Percentiles rank a stretch among this genome's conserved stretches.
Conservation (phyloP, 2,329 filamentous ascomycete species). For the Tolypocladium tropicale region DNA sequence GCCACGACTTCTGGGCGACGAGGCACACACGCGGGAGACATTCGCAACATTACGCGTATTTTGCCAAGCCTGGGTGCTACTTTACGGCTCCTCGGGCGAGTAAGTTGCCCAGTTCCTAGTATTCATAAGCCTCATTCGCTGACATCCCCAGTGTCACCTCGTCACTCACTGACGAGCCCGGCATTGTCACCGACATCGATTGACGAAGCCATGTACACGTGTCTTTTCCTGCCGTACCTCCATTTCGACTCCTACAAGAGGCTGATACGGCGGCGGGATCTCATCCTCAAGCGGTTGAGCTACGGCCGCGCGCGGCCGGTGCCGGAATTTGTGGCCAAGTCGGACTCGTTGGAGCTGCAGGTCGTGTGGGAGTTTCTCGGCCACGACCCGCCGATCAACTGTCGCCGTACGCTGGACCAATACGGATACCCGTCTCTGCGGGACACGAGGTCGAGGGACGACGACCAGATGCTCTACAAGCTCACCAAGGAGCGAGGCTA, state of each 20-base stretch:
- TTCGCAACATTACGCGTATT: conserved; percentile 38
- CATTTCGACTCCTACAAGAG: conserved; percentile 55
- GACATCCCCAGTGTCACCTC: conserved; percentile 22
- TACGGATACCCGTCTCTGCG: conserved; percentile 51
- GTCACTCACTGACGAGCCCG: conserved; percentile 17
- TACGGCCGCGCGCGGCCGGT: conserved; percentile 48
- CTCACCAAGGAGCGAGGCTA: conserved; percentile 39
- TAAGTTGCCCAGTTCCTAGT: conserved; percentile 8
- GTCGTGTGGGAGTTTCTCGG: conserved; percentile 55
- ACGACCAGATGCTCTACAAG: conserved; percentile 60
- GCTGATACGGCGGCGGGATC: conserved; percentile 42
- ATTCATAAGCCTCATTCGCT: background rate
- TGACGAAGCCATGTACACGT: conserved; percentile 28
- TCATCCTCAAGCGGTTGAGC: conserved; percentile 39
- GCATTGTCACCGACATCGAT: conserved; percentile 16
- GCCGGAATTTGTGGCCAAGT: conserved; percentile 39
- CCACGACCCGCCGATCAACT: conserved; percentile 50
- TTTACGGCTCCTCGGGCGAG: conserved; percentile 29
- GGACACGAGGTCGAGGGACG: conserved; percentile 50
- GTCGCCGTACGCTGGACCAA: conserved; percentile 52
- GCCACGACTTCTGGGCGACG: conserved; percentile 36
- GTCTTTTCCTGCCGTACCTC: conserved; percentile 47
- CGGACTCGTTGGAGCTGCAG: conserved; percentile 45
- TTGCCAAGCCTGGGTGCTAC: conserved; percentile 36
- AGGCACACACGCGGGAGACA: conserved; percentile 38